Base-by-base conservation (phyloP, 768 basidiomycete genomes). In the Xerocomellus dryophilus region DNA sequence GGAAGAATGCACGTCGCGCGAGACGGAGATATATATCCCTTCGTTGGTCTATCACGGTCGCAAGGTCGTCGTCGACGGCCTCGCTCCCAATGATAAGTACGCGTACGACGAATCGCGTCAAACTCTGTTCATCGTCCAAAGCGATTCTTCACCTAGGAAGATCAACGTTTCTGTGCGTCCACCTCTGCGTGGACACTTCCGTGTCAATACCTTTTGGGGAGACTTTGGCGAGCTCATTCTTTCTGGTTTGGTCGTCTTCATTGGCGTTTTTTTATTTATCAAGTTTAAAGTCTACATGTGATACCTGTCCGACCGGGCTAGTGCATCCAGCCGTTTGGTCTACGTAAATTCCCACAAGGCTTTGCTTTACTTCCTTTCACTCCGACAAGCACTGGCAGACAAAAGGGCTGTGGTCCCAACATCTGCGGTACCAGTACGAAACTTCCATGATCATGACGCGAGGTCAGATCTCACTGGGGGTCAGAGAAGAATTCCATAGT, bases 21-120 rank as follows among this genome's bases (percentile, higher is more conserved):
- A 88, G 63, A 92, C 91, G n/a, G 90, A 93, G 71, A 83, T 95
- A 29, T 96, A 85, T 71, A 59, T 92, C 7, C 91, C 93, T 0
- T 78, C 81, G 1, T 65, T 78, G 56, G 72, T 93, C 35, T 76
- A 83, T 2, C 78, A 77, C 17, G 80, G 78, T 0, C 73, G 86
- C 51, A 76, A 77, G 54, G 65, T 94, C 15, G 61, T 82, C 15
- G 79, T 93, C 0, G 68, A 75, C 25, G 85, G 87, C 0, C 74
- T 88, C 2, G 71, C 68, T 17, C 57, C 74, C 5, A 76, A 71
- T 0, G 85, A 88, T 53, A 65, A 61, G 20, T 85, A 81, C 65
- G 49, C 58, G 4, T 82, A 91, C 68, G 88, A 92, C 58, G 79
- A 78, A 61, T 64, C 69, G 27, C 75, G 80, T 34, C 93, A 94